These are phyloP conservation scores for Zea mays DNA, from an alignment of 176 grass and related monocot genomes.

Conservation along the genomic window DNA sequence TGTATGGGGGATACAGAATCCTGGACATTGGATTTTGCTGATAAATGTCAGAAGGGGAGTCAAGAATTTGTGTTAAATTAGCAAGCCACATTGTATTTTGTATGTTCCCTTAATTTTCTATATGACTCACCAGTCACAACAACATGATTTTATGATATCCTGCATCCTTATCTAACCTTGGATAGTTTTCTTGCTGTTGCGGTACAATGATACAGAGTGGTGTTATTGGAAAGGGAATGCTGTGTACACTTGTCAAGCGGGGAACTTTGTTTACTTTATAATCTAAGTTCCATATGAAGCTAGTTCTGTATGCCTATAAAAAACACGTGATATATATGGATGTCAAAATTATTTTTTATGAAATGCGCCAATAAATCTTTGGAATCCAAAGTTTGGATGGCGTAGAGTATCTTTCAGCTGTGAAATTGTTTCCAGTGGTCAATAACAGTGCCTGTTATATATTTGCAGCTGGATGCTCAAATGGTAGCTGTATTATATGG, in stretches of 20 bases:
- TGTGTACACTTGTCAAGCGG: background rate
- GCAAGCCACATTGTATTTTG: background rate
- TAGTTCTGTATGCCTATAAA: conserved; percentile 1
- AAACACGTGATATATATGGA: background rate
- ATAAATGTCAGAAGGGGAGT: conserved; percentile 9
- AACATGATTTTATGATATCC: conserved; percentile 8
- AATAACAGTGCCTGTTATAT: conserved; percentile 20
- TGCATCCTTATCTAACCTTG: conserved; percentile 17
- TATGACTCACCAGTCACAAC: background rate
- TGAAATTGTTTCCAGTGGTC: conserved; percentile 7
- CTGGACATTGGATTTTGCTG: background rate
- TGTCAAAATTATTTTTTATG: conserved; percentile 15
- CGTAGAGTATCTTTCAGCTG: background rate
- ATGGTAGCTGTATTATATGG: conserved; percentile 94
- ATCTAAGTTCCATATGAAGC: conserved; percentile 2
- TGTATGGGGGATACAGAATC: background rate
- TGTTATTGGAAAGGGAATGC: conserved; percentile 15
- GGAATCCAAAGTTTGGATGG: background rate
- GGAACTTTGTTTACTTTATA: conserved; percentile 17
- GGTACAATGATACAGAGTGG: background rate
- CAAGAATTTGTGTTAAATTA: background rate
- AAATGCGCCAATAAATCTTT: background rate
- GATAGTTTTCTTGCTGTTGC: conserved; percentile 11
- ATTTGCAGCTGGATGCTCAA: conserved; percentile 86
- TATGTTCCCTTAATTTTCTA: background rate